Percentiles rank a stretch among this genome's conserved stretches.
phyloP scores from a whole-genome alignment of 352 stramenopile genomes.

The Globisporangium alternatum region DNA sequence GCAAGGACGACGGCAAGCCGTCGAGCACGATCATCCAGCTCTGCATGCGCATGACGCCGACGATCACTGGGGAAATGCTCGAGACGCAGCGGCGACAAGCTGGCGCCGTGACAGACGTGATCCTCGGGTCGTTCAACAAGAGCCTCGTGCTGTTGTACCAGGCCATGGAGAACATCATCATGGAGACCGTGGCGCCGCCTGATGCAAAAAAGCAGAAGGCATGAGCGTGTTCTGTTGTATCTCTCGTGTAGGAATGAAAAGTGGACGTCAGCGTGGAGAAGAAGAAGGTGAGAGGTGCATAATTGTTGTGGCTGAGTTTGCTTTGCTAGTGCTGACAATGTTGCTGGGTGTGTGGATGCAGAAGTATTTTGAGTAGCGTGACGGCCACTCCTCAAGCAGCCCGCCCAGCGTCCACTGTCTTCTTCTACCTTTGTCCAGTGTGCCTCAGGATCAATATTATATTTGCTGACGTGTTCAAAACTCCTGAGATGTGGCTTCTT shows the following conservation, averaged over 20 bases:
- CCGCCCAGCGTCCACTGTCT: neutral
- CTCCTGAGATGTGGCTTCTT: neutral
- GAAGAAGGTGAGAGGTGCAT: neutral
- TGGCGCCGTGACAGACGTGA: conserved; percentile 41
- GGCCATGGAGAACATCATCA: conserved; percentile 54
- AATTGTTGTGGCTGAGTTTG: neutral
- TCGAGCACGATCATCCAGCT: conserved; percentile 44
- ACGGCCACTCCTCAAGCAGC: neutral
- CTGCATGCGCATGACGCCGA: conserved; percentile 50
- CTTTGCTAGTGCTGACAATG: neutral
- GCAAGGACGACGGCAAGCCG: neutral
- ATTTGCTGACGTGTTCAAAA: neutral
- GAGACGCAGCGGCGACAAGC: conserved; percentile 22
- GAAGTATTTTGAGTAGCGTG: neutral
- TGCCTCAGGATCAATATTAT: neutral
- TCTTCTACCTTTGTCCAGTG: neutral
- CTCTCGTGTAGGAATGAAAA: neutral
- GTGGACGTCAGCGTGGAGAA: neutral
- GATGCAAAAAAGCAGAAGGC: conserved; percentile 1
- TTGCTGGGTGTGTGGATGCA: too few species aligned
- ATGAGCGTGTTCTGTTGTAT: neutral
- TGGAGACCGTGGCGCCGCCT: conserved; percentile 22
- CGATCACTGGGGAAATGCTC: conserved; percentile 20
- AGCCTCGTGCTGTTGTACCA: conserved; percentile 47
- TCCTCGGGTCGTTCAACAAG: conserved; percentile 41